Percentiles rank a stretch among this genome's conserved stretches.
phyloP scores from a whole-genome alignment of 257 asterid species.

The Avicennia marina region DNA sequence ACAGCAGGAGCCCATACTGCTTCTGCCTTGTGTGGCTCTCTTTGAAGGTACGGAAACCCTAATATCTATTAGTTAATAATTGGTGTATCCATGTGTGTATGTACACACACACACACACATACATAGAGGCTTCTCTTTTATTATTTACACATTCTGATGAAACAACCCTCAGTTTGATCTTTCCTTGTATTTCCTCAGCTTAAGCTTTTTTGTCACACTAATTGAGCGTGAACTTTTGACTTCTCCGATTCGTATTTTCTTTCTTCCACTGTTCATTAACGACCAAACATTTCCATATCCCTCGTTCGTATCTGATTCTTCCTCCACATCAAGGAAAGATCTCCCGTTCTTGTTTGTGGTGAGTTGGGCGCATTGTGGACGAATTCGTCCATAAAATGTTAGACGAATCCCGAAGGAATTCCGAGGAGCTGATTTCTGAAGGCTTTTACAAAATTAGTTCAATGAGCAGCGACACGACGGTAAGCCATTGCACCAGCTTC shows the following conservation, averaged over 20 bases:
- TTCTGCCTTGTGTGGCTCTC: neutral
- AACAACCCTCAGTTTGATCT: conserved; percentile 1
- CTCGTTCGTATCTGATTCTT: conserved; percentile 18
- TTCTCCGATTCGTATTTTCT: conserved; percentile 15
- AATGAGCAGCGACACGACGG: conserved; percentile 56
- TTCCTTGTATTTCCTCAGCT: conserved; percentile 2
- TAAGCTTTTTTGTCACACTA: neutral
- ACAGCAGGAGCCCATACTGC: conserved; percentile 1
- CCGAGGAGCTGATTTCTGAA: conserved; percentile 26
- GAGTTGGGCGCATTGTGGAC: conserved; percentile 11
- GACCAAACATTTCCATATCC: conserved; percentile 5
- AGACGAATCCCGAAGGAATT: conserved; percentile 24
- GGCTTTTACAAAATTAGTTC: conserved; percentile 45
- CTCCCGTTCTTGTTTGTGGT: neutral
- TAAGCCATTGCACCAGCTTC: conserved; percentile 55
- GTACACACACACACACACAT: too few species aligned
- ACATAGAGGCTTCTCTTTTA: conserved; percentile 1
- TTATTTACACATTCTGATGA: conserved; percentile 14
- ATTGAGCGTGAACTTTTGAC: conserved; percentile 15
- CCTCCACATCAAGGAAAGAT: neutral
- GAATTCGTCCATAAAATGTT: conserved; percentile 27
- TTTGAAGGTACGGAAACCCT: conserved; percentile 21
- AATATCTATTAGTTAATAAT: too few species aligned
- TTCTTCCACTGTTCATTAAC: conserved; percentile 5
- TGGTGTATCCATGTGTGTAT: too few species aligned